Base-by-base conservation (phyloP, 192 early-diverging fungal genomes). In the Coemansia umbellata region DNA sequence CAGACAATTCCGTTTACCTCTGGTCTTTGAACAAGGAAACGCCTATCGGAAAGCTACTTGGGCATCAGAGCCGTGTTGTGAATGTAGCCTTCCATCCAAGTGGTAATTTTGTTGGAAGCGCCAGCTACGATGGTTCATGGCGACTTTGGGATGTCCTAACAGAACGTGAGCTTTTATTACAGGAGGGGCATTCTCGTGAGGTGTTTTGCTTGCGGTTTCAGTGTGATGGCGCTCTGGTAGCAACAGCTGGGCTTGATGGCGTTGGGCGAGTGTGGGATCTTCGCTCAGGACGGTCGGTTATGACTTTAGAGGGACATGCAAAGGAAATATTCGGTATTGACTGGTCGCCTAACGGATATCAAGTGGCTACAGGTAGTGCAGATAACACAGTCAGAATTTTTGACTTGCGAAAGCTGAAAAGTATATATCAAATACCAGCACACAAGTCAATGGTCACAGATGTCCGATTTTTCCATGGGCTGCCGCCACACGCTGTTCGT, bases 251-350 rank as follows among this genome's bases (percentile, higher is more conserved):
- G 3, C 64, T 88, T n/a, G 96, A 99, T 69, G 81, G 88, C n/a
- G 78, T 93, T 42, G 95, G 92, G 8, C 81, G 92, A 27, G 84
- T 99, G 1, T 99, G 96, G 96, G 96, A 99, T 75, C 64, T 95
- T 47, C 82, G 96, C 43, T 90, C 91, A 5, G 96, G 96, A 2
- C 78, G 92, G 45, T 89, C 87, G 3, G 83, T 97, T 5, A 85
- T 94, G 80, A 84, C 83, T 22, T 80, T 97, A 35, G 81, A 91
- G 53, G 93, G 94, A 0, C 96, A 99, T 65, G 86, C 94, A 26
- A 90, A 91, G 48, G 87, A 92, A 50, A 93, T 99, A 26, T 65
- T 91, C 11, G 81, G 80, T 3, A 65, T 97, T 8, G 94, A 97
- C 54, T 99, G 91, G 84, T 82, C 88, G 15, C 93, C 94, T 4